These are phyloP conservation scores for Cercospora sojina DNA, from an alignment of 2,329 filamentous ascomycete species.

Conservation along the genomic window DNA sequence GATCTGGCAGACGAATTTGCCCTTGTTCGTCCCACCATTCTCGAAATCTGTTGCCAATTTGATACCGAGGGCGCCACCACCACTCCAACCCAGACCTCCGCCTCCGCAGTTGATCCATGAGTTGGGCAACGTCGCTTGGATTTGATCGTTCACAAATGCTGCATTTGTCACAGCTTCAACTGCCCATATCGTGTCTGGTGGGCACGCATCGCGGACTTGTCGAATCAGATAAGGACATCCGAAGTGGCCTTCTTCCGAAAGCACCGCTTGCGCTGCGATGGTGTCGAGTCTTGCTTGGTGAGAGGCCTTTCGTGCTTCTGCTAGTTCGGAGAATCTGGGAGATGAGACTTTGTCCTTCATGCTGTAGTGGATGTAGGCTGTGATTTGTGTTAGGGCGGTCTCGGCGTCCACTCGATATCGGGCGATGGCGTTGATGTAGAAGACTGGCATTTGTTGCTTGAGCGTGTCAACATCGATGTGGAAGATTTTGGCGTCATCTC, in stretches of 20 bases:
- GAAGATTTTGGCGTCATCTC: constrained; percentile 56
- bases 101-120: constrained; percentile 80
- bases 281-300: constrained; percentile 59
- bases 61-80: constrained; percentile 71
- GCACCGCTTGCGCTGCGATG: constrained; percentile 59
- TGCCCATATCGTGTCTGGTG: constrained; percentile 68
- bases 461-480: constrained; percentile 67
- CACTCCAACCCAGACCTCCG: constrained; percentile 77
- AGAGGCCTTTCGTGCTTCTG: constrained; percentile 56
- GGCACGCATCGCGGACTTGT: constrained; percentile 57
- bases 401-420: constrained; percentile 54
- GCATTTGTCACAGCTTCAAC: constrained; percentile 77
- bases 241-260: constrained; percentile 62
- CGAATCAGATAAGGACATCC: constrained; percentile 58
- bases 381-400: constrained; percentile 67
- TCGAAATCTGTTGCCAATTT: constrained; percentile 65
- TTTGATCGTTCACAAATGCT: constrained; percentile 65
- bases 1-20: constrained; percentile 62
- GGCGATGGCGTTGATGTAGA: constrained; percentile 55
- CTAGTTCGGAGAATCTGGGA: constrained; percentile 42
- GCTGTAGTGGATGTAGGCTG: constrained; percentile 54
- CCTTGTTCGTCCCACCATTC: constrained; percentile 51
- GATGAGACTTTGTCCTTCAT: constrained; percentile 44
- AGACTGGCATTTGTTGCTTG: constrained; percentile 62
- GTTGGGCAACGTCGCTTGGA: constrained; percentile 66